Percentiles rank a stretch among this genome's conserved stretches.
Evolutionary conservation across 805 yeast species (phyloP).

Genomic region (Wickerhamiella allomyrinae): DNA sequence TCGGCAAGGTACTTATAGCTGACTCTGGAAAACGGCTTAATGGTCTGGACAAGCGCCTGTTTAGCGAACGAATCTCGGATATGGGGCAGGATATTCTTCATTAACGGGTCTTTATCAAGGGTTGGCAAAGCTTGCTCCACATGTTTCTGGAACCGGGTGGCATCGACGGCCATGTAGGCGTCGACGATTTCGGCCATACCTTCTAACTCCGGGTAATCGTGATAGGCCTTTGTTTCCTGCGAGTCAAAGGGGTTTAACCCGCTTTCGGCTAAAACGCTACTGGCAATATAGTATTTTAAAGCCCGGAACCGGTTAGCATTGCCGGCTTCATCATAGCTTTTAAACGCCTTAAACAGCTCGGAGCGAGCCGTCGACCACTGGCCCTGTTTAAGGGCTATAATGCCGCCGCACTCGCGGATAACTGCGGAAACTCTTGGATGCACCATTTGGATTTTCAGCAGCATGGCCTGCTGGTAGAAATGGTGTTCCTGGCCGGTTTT

Average conservation of each 20-base stretch:
- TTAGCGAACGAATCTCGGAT: constrained; percentile 18
- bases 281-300: constrained; percentile 46
- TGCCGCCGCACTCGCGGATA: constrained; percentile 65
- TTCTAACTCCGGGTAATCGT: constrained; percentile 21
- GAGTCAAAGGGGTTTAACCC: constrained; percentile 61
- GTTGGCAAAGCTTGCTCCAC: constrained; percentile 3
- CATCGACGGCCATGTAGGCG: constrained; percentile 22
- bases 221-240: constrained; percentile 49
- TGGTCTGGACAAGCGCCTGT: constrained; percentile 19
- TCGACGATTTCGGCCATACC: constrained; percentile 24
- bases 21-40: constrained; percentile 22
- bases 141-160: constrained; percentile 13
- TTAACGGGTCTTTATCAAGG: constrained; percentile 9
- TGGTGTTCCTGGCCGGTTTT: constrained; percentile 30
- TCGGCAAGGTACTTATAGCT: constrained; percentile 18
- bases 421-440: constrained; percentile 65
- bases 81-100: constrained; percentile 14
- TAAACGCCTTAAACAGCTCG: constrained; percentile 41
- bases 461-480: constrained; percentile 35
- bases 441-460: constrained; percentile 40
- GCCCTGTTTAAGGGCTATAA: constrained; percentile 38
- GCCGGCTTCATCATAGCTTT: constrained; percentile 52
- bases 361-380: constrained; percentile 45
- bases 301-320: constrained; percentile 43
- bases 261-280: constrained; percentile 40